A percentile compares a stretch with the other conserved stretches of the same genome.
Conservation (phyloP, 257 asterid species). For the Ilex asprella region DNA sequence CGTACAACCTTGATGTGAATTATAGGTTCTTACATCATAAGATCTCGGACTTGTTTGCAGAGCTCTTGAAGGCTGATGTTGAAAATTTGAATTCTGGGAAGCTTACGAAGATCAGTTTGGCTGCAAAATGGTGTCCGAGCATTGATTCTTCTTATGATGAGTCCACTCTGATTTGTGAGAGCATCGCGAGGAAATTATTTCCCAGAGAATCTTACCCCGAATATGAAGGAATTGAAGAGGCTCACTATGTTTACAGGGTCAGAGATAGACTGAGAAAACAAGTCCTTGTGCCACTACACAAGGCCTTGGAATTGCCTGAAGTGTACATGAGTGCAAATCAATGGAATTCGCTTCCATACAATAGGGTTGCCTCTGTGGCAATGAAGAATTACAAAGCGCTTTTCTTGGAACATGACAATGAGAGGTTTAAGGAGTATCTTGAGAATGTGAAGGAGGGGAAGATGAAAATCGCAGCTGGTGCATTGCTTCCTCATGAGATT, state of each 20-base stretch:
- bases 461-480: constrained; percentile 45
- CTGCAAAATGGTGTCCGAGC: constrained; percentile 58
- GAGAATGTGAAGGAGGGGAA: constrained; percentile 45
- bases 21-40: constrained; percentile 38
- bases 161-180: constrained; percentile 42
- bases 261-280: constrained; percentile 48
- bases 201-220: constrained; percentile 26
- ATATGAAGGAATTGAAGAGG: constrained; percentile 30
- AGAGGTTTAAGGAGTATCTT: constrained; percentile 39
- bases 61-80: constrained; percentile 34
- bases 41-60: constrained; percentile 28
- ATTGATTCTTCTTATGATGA: constrained; percentile 52
- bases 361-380: constrained; percentile 51
- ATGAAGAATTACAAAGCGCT: constrained; percentile 37
- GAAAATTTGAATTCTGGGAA: constrained; percentile 28
- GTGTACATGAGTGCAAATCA: constrained; percentile 51
- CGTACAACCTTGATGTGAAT: constrained; percentile 25
- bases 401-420: constrained; percentile 33
- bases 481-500: constrained; percentile 56
- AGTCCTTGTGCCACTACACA: constrained; percentile 48
- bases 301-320: constrained; percentile 48
- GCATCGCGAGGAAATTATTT: constrained; percentile 33
- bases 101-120: constrained; percentile 29
- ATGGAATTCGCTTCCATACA: constrained; percentile 37
- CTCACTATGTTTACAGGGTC: constrained; percentile 34